A percentile compares a stretch with the other conserved stretches of the same genome.
These are phyloP conservation scores for Phaffia australis DNA, from an alignment of 768 basidiomycete genomes.

Conservation along the genomic window DNA sequence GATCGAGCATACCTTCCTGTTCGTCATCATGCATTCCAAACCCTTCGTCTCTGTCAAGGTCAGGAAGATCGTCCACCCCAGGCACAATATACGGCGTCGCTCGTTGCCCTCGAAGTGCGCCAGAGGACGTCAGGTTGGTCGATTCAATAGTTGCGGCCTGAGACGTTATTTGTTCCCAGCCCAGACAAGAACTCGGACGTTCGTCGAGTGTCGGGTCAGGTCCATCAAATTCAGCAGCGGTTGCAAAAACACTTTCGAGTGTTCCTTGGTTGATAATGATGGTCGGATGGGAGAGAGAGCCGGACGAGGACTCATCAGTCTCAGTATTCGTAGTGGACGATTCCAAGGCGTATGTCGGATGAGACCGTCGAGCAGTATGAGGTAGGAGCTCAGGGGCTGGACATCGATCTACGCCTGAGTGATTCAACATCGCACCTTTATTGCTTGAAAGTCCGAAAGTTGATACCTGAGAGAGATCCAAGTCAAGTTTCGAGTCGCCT, in stretches of 20 bases:
- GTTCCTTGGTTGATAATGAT: not conserved
- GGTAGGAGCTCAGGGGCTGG: not conserved
- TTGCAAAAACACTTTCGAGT: not conserved
- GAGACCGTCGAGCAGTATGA: not conserved
- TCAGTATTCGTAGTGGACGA: not conserved
- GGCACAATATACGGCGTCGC: not conserved
- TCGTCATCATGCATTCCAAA: constrained; percentile 37
- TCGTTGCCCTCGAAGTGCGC: not conserved
- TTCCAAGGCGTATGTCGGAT: not conserved
- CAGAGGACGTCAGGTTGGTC: not conserved
- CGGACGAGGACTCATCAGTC: not conserved
- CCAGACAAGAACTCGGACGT: constrained; percentile 4
- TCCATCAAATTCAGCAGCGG: not conserved
- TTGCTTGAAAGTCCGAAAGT: not conserved
- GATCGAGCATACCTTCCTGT: constrained; percentile 29
- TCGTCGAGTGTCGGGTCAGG: not conserved
- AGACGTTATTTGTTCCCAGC: not conserved
- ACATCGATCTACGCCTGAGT: not conserved
- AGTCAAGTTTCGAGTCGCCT: too few relatives aligned
- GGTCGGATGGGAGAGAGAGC: not conserved
- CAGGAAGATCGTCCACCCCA: constrained; percentile 8
- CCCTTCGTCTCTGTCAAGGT: constrained; percentile 56
- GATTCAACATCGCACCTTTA: not conserved
- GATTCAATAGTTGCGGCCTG: not conserved
- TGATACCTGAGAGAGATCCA: not conserved